These are phyloP conservation scores for Rhodotorula graminis DNA, from an alignment of 768 basidiomycete genomes.

Conservation along the genomic window DNA sequence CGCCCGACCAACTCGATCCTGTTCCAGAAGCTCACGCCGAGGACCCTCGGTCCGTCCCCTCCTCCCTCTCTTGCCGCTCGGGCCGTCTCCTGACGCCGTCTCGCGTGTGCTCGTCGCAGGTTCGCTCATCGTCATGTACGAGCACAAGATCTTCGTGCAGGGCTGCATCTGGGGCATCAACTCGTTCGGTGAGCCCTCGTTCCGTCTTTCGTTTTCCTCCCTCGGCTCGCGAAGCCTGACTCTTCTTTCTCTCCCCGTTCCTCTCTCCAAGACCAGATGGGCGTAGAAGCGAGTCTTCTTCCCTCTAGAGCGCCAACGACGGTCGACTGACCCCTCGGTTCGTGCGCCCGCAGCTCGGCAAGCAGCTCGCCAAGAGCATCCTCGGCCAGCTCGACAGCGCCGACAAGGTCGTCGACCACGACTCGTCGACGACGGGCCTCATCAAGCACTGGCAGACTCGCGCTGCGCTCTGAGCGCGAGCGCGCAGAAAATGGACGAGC, in stretches of 20 bases:
- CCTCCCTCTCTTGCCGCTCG: conserved; percentile 19
- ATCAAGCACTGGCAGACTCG: conserved; percentile 68
- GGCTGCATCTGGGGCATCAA: conserved; percentile 98
- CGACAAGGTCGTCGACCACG: conserved; percentile 73
- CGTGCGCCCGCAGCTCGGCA: conserved; percentile 4
- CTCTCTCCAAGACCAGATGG: conserved; percentile 83
- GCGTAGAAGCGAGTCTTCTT: conserved; percentile 84
- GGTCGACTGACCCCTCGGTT: conserved; percentile 2
- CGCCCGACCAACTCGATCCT: conserved; percentile 92
- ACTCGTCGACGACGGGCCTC: conserved; percentile 92
- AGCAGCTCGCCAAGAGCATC: conserved; percentile 90
- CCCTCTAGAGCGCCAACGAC: too few species aligned
- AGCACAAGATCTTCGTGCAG: conserved; percentile 99
- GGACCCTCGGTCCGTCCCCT: conserved; percentile 64
- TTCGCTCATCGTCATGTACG: conserved; percentile 82
- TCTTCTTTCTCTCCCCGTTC: not conserved
- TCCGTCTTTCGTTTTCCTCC: too few species aligned
- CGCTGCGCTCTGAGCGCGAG: too few species aligned
- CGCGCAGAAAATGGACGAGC: too few species aligned
- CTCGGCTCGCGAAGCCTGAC: not conserved
- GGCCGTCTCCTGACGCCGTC: too few species aligned
- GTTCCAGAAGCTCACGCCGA: conserved; percentile 87
- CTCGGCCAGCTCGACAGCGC: conserved; percentile 68
- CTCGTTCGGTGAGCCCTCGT: conserved; percentile 73
- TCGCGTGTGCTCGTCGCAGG: conserved; percentile 45